Percentiles rank a stretch among this genome's conserved stretches.
phyloP scores from a whole-genome alignment of 2,329 filamentous ascomycete genomes.

The Ophiostoma piceae region DNA sequence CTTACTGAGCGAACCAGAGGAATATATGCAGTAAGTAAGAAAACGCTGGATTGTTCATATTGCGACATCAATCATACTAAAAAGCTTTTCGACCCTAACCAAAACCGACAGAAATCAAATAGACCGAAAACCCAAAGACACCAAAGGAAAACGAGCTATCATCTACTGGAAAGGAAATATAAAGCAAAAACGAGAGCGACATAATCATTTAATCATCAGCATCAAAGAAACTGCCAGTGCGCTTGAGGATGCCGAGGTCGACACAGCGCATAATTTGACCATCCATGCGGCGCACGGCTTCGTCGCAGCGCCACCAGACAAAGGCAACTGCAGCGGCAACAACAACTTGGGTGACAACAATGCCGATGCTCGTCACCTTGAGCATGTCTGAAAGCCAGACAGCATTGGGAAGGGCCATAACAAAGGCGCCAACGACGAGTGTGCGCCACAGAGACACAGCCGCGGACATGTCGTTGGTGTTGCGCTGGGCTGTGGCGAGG shows the following conservation, averaged over 20 bases:
- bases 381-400: conserved; percentile 37
- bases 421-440: conserved; percentile 41
- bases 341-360: conserved; percentile 40
- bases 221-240: conserved; percentile 45
- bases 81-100: background rate
- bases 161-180: background rate
- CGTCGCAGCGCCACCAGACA: conserved; percentile 42
- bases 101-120: background rate
- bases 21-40: background rate
- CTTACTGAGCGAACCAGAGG: no score
- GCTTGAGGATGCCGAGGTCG: conserved; percentile 40
- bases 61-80: background rate
- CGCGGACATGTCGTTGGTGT: conserved; percentile 46
- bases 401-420: conserved; percentile 40
- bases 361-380: conserved; percentile 37
- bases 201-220: conserved; percentile 31
- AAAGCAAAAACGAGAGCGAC: background rate
- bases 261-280: conserved; percentile 45
- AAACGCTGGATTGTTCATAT: background rate
- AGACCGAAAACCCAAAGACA: background rate
- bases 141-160: background rate
- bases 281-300: conserved; percentile 41
- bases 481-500: conserved; percentile 43
- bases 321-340: conserved; percentile 35
- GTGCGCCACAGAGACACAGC: conserved; percentile 40